Evolutionary conservation across 768 basidiomycete species (phyloP).

Genomic region (Royoungia palumana): DNA sequence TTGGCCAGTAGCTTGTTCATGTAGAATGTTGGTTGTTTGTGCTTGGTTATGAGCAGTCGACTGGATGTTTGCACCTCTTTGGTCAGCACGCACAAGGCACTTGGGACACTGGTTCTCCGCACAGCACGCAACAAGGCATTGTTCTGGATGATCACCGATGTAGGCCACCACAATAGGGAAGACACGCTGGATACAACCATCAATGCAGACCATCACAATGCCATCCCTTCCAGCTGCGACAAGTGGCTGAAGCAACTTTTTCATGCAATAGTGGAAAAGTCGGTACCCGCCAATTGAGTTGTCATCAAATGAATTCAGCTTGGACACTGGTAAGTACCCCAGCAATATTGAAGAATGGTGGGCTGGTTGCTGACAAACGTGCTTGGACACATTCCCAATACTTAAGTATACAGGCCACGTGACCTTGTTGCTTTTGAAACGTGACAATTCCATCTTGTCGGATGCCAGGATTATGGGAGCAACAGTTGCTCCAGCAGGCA

Average conservation of each 20-base stretch:
- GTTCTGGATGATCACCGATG: not conserved
- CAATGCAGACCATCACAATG: not conserved
- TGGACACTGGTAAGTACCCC: not conserved
- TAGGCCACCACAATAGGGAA: not conserved
- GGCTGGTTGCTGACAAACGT: not conserved
- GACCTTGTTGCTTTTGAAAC: not conserved
- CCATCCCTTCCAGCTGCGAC: not conserved
- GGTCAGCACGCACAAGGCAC: not conserved
- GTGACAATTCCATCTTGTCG: not conserved
- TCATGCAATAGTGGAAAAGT: conserved; percentile 6
- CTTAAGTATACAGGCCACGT: conserved; percentile 6
- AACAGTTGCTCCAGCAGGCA: not conserved
- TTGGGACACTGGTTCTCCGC: conserved; percentile 1
- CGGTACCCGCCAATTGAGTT: not conserved
- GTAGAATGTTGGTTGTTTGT: not conserved
- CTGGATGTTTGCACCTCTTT: not conserved
- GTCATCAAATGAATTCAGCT: not conserved
- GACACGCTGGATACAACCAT: not conserved
- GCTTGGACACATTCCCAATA: not conserved
- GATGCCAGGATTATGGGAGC: not conserved
- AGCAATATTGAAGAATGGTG: not conserved
- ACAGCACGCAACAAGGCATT: not conserved
- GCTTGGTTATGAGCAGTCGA: not conserved
- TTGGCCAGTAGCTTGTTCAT: not conserved
- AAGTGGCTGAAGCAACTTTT: not conserved